phyloP scores from a whole-genome alignment of 371 early-diverging fungal species.

The Mucor irregularis region DNA sequence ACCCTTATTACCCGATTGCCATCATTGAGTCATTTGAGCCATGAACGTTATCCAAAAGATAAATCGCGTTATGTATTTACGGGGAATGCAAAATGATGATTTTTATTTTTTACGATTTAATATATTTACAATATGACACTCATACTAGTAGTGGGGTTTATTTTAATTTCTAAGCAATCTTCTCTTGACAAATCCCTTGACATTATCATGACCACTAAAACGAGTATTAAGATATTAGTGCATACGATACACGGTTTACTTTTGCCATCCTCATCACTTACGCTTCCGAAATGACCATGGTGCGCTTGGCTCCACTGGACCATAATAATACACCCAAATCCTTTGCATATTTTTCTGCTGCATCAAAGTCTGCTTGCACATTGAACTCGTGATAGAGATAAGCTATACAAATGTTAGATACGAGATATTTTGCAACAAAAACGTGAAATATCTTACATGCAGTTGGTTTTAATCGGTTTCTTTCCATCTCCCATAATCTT shows the following conservation, averaged over 20 bases:
- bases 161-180: conserved; percentile 18
- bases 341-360: conserved; percentile 72
- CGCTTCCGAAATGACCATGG: conserved; percentile 66
- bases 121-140: neutral
- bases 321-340: conserved; percentile 81
- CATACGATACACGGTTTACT: too few species aligned
- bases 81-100: too few species aligned
- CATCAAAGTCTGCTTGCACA: conserved; percentile 74
- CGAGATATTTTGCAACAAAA: neutral
- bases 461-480: conserved; percentile 77
- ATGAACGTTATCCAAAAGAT: too few species aligned
- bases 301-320: conserved; percentile 63
- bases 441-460: conserved; percentile 30
- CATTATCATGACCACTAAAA: conserved; percentile 55
- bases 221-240: neutral
- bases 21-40: too few species aligned
- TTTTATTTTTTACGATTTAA: too few species aligned
- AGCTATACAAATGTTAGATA: conserved; percentile 31
- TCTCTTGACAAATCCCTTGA: conserved; percentile 58
- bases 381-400: conserved; percentile 86
- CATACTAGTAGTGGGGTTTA: neutral
- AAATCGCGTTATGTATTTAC: too few species aligned
- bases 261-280: conserved; percentile 21
- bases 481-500: conserved; percentile 96
- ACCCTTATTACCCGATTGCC: too few species aligned